These are phyloP conservation scores for Lipomyces starkeyi DNA, from an alignment of 805 yeast species.

Conservation along the genomic window DNA sequence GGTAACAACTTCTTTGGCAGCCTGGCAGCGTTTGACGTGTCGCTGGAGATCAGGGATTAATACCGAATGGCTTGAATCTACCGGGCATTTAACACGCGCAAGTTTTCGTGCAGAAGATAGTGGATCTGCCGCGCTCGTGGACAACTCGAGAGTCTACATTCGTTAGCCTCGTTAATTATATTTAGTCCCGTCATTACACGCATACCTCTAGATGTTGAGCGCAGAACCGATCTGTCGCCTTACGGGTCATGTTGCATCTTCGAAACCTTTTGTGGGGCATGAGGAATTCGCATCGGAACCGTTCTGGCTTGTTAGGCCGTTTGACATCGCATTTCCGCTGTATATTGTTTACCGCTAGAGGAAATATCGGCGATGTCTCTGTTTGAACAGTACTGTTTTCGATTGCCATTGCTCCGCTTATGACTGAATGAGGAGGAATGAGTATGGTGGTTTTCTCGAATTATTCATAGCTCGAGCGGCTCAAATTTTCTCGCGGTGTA, in stretches of 20 bases:
- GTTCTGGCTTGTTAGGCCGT: neutral
- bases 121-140: neutral
- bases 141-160: neutral
- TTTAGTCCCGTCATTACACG: neutral
- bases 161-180: neutral
- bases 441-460: too few species aligned
- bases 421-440: too few species aligned
- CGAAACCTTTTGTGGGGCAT: conserved; percentile 57
- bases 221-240: conserved; percentile 58
- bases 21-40: conserved; percentile 29
- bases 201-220: conserved; percentile 60
- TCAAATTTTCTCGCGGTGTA: neutral
- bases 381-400: neutral
- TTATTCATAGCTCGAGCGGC: neutral
- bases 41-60: conserved; percentile 28
- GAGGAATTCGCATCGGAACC: conserved; percentile 52
- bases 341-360: too few species aligned
- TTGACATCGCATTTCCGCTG: neutral
- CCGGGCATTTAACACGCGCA: conserved; percentile 27
- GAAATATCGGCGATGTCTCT: neutral
- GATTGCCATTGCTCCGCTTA: neutral
- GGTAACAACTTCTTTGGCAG: conserved; percentile 33
- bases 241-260: conserved; percentile 66
- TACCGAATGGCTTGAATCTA: conserved; percentile 30
- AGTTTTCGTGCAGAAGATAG: neutral